These are phyloP conservation scores for Bacidia gigantensis DNA, from an alignment of 495 filamentous ascomycete species.

Conservation along the genomic window DNA sequence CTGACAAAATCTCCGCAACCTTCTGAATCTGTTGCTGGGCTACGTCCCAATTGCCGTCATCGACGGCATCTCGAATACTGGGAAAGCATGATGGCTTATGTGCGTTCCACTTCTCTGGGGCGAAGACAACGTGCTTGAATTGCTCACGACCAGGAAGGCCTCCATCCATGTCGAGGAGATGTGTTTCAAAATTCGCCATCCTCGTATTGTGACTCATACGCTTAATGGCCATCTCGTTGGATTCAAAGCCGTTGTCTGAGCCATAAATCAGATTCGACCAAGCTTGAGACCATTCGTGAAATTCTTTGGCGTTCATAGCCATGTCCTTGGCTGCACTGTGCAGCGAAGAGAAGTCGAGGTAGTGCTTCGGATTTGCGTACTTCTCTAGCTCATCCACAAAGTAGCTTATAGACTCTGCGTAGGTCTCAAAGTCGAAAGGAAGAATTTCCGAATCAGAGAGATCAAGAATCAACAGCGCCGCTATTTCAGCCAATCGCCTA, in stretches of 20 bases:
- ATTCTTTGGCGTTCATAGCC: constrained; percentile 41
- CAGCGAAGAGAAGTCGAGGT: constrained; percentile 45
- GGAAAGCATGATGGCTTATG: constrained; percentile 72
- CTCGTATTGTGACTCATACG: constrained; percentile 54
- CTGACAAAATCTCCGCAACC: constrained; percentile 51
- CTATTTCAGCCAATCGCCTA: constrained; percentile 61
- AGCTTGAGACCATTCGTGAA: constrained; percentile 55
- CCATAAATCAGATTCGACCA: constrained; percentile 35
- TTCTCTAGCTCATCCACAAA: constrained; percentile 55
- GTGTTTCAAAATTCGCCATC: constrained; percentile 65
- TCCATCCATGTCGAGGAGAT: constrained; percentile 64
- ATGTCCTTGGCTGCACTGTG: constrained; percentile 48
- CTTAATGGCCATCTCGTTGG: constrained; percentile 44
- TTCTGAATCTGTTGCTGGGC: constrained; percentile 59
- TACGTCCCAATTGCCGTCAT: constrained; percentile 52
- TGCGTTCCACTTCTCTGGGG: constrained; percentile 65
- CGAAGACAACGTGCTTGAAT: constrained; percentile 88
- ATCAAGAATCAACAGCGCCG: constrained; percentile 73
- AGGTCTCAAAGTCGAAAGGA: constrained; percentile 71
- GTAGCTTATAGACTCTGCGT: constrained; percentile 43
- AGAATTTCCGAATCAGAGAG: constrained; percentile 66
- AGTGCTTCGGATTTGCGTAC: constrained; percentile 45
- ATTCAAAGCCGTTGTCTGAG: constrained; percentile 55
- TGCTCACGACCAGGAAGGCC: constrained; percentile 81
- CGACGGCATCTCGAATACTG: constrained; percentile 66